Conservation (phyloP, 1,284 basidiomycete species). For the Vanrija pseudolonga region DNA sequence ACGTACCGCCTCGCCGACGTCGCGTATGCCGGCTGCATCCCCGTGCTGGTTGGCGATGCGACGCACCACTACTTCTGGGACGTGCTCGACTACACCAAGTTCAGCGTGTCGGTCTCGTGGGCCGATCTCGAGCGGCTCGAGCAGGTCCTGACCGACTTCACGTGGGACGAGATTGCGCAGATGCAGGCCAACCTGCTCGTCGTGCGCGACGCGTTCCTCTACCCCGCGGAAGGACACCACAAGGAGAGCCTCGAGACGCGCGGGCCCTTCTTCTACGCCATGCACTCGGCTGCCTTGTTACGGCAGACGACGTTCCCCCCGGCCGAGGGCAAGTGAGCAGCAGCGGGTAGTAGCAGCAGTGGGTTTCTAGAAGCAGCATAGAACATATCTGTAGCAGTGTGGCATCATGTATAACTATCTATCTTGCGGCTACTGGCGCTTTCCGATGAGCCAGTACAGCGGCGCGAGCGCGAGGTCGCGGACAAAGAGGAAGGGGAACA, state of each 20-base stretch:
- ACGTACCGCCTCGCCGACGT: constrained; percentile 43
- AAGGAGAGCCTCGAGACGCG: constrained; percentile 15
- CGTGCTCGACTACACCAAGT: constrained; percentile 45
- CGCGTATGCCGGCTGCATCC: constrained; percentile 49
- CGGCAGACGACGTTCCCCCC: constrained; percentile 29
- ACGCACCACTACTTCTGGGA: constrained; percentile 45
- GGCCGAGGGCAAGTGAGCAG: neutral
- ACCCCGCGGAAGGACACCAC: constrained; percentile 29
- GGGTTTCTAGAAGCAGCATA: too few relatives aligned
- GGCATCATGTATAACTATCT: too few relatives aligned
- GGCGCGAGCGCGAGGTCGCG: too few relatives aligned
- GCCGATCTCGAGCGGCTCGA: constrained; percentile 39
- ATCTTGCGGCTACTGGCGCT: too few relatives aligned
- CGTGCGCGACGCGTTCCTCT: constrained; percentile 47
- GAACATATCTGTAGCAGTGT: too few relatives aligned
- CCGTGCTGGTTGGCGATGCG: constrained; percentile 42
- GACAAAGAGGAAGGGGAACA: too few relatives aligned
- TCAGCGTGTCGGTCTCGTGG: constrained; percentile 40
- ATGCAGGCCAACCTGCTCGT: constrained; percentile 46
- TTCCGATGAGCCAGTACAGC: too few relatives aligned
- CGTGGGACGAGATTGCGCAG: constrained; percentile 27
- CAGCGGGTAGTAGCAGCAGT: too few relatives aligned
- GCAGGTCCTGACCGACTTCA: constrained; percentile 35
- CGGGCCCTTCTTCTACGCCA: constrained; percentile 38
- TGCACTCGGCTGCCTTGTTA: constrained; percentile 38